Conservation (phyloP, 2,329 filamentous ascomycete genomes). For the Pestalotiopsis sp. region DNA sequence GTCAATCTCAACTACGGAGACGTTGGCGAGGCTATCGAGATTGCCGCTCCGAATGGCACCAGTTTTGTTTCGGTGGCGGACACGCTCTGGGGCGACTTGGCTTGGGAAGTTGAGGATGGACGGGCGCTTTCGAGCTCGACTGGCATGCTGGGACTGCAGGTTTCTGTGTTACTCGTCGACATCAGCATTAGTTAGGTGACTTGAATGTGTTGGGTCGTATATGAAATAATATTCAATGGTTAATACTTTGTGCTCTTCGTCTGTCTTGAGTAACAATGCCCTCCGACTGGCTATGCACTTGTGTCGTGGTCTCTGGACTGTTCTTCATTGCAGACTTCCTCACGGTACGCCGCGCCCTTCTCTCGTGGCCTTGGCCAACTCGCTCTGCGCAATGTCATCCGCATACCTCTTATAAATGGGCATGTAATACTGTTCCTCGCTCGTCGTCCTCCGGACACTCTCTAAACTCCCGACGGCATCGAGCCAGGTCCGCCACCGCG, state of each 20-base stretch:
- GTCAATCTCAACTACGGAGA: slow-evolving; percentile 19
- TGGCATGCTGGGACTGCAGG: slow-evolving; percentile 14
- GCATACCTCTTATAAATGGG: slow-evolving; percentile 55
- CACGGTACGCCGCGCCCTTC: slow-evolving; percentile 52
- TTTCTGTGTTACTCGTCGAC: slow-evolving; percentile 8
- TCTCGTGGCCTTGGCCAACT: slow-evolving; percentile 47
- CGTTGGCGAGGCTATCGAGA: slow-evolving; percentile 2
- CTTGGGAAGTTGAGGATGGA: slow-evolving; percentile 16
- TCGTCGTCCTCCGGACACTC: slow-evolving; percentile 56
- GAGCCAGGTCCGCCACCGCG: slow-evolving; percentile 55
- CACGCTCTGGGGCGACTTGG: slow-evolving; percentile 17
- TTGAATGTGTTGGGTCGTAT: background rate
- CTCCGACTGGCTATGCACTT: no score
- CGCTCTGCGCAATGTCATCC: slow-evolving; percentile 44
- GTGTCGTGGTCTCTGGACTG: background rate
- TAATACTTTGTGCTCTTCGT: background rate
- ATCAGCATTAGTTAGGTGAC: background rate
- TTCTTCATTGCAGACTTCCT: background rate
- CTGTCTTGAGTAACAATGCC: no score
- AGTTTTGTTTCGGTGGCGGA: background rate
- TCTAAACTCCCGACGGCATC: slow-evolving; percentile 47
- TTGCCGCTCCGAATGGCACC: slow-evolving; percentile 16
- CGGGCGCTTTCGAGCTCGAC: background rate
- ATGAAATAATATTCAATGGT: background rate
- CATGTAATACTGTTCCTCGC: slow-evolving; percentile 56